These are phyloP conservation scores for Irpex rosettiformis DNA, from an alignment of 1,284 basidiomycete species.

Conservation along the genomic window DNA sequence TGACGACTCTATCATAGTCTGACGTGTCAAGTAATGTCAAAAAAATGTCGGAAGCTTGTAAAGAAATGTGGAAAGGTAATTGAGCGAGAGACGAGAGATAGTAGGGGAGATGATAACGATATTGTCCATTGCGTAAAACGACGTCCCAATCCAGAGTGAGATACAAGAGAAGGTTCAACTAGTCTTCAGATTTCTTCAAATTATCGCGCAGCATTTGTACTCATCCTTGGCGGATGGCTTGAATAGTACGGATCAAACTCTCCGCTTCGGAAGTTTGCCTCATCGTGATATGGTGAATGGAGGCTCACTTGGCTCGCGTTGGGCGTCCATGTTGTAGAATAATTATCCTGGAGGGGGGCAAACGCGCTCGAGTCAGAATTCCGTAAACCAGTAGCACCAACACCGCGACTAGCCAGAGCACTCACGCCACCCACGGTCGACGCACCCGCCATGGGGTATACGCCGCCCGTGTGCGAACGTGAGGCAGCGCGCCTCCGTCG, in stretches of 20 bases:
- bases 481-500: conserved; percentile 42
- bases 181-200: not conserved
- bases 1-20: not conserved
- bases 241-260: conserved; percentile 27
- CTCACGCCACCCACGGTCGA: conserved; percentile 26
- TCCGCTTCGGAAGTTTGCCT: conserved; percentile 24
- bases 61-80: not conserved
- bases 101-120: conserved; percentile 1
- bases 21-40: not conserved
- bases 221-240: conserved; percentile 10
- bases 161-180: not conserved
- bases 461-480: conserved; percentile 21
- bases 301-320: conserved; percentile 40
- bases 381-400: conserved; percentile 27
- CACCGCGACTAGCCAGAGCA: conserved; percentile 20
- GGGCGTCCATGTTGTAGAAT: conserved; percentile 33
- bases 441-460: conserved; percentile 36
- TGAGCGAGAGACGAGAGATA: conserved; percentile 4
- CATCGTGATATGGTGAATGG: conserved; percentile 40
- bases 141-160: not conserved
- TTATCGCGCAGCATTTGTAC: conserved; percentile 10
- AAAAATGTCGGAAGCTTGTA: not conserved
- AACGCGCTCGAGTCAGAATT: conserved; percentile 57
- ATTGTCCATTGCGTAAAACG: conserved; percentile 4
- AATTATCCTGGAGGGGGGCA: conserved; percentile 52